These are phyloP conservation scores for Podosphaera xanthii DNA, from an alignment of 2,329 filamentous ascomycete species.

Conservation along the genomic window DNA sequence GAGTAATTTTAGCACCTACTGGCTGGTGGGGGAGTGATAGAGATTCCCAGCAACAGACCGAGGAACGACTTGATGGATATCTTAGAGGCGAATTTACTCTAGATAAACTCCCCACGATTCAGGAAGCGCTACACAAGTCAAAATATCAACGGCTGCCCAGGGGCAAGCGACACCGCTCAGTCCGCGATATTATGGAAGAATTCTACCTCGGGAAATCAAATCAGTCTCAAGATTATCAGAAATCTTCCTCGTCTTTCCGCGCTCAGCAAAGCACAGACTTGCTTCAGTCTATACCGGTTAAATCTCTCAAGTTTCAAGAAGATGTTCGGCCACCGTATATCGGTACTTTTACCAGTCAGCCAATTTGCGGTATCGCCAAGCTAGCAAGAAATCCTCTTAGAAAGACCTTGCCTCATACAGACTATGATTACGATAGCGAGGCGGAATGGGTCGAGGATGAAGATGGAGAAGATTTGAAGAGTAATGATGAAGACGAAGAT, in stretches of 20 bases:
- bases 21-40: slow-evolving; percentile 33
- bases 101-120: background rate
- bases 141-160: slow-evolving; percentile 17
- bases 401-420: slow-evolving; percentile 32
- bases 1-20: slow-evolving; percentile 43
- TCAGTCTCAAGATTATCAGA: slow-evolving; percentile 9
- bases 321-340: slow-evolving; percentile 49
- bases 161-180: slow-evolving; percentile 18
- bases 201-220: slow-evolving; percentile 9
- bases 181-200: slow-evolving; percentile 15
- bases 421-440: slow-evolving; percentile 74
- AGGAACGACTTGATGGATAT: slow-evolving; percentile 28
- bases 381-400: slow-evolving; percentile 31
- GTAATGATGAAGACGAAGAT: slow-evolving; percentile 43
- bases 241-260: slow-evolving; percentile 3
- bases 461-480: slow-evolving; percentile 28
- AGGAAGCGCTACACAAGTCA: slow-evolving; percentile 17
- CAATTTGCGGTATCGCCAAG: slow-evolving; percentile 21
- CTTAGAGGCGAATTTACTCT: slow-evolving; percentile 1
- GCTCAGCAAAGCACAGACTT: slow-evolving; percentile 1
- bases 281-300: slow-evolving; percentile 12
- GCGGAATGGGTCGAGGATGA: slow-evolving; percentile 63
- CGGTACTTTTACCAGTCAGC: slow-evolving; percentile 38
- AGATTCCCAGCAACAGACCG: slow-evolving; percentile 29
- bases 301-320: slow-evolving; percentile 26